Conservation (phyloP, 2,329 filamentous ascomycete genomes). For the Colletotrichum sp. region DNA sequence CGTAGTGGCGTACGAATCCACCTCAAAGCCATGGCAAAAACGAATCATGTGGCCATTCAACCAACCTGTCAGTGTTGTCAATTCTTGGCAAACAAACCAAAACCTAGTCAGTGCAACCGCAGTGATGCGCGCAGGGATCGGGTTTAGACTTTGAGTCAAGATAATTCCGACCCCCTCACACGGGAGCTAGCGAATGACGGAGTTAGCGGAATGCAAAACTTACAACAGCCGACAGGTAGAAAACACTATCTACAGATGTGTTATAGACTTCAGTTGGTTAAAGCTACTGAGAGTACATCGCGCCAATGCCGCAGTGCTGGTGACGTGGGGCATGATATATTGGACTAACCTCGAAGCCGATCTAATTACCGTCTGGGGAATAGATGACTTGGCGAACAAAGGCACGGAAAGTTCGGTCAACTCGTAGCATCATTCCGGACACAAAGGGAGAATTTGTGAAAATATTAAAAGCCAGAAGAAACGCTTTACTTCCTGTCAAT, state of each 20-base stretch:
- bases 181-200: not conserved
- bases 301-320: not conserved
- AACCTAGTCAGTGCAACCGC: not conserved
- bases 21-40: not conserved
- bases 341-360: not conserved
- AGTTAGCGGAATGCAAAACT: not conserved
- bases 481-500: not conserved
- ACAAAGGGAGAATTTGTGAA: not conserved
- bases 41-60: rapidly evolving
- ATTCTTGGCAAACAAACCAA: not conserved
- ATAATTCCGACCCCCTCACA: not conserved
- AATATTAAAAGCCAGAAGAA: not conserved
- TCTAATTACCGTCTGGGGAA: not conserved
- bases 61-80: not conserved
- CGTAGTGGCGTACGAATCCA: rapidly evolving
- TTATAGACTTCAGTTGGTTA: not conserved
- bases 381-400: not conserved
- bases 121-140: not conserved
- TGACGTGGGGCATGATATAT: rapidly evolving
- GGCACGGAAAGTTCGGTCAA: not conserved
- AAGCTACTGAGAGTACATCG: not conserved
- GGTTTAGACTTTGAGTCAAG: not conserved
- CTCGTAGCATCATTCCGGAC: not conserved
- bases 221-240: not conserved
- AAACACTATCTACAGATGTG: not conserved